These are phyloP conservation scores for Citrus reticulata DNA, from an alignment of 345 rosid species.

Conservation along the genomic window DNA sequence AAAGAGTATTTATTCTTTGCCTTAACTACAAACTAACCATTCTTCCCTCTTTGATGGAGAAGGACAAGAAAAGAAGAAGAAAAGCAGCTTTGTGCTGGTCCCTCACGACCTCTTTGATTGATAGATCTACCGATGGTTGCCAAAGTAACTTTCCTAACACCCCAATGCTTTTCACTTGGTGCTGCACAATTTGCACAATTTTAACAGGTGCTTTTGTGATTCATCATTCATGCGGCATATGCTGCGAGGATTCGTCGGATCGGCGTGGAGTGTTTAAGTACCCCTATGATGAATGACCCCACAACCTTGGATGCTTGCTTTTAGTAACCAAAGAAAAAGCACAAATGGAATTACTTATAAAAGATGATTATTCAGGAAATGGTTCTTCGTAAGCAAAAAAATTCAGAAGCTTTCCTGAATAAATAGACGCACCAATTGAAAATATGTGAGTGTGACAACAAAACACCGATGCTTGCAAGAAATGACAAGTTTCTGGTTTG, in stretches of 20 bases:
- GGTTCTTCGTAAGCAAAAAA: background rate
- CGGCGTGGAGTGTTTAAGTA: no score
- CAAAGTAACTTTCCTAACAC: background rate
- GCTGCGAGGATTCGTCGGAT: background rate
- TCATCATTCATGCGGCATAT: background rate
- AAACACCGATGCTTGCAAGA: no score
- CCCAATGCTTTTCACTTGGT: background rate
- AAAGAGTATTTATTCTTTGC: slow-evolving; percentile 7
- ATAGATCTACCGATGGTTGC: background rate
- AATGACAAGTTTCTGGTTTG: no score
- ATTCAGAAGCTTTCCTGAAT: background rate
- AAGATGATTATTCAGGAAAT: background rate
- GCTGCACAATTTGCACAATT: background rate
- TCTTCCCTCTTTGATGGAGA: no score
- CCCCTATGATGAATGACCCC: no score
- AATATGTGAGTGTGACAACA: background rate
- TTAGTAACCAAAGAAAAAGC: background rate
- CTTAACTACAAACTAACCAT: background rate
- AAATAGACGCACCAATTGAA: background rate
- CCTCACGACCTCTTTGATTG: background rate
- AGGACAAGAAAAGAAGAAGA: no score
- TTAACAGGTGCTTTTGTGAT: background rate
- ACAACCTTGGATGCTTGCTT: no score
- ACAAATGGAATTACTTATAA: background rate
- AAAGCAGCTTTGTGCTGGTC: background rate